A percentile compares a stretch with the other conserved stretches of the same genome.
These are phyloP conservation scores for Debaryomyces singareniensis DNA, from an alignment of 1,139 yeast genomes.

Conservation along the genomic window DNA sequence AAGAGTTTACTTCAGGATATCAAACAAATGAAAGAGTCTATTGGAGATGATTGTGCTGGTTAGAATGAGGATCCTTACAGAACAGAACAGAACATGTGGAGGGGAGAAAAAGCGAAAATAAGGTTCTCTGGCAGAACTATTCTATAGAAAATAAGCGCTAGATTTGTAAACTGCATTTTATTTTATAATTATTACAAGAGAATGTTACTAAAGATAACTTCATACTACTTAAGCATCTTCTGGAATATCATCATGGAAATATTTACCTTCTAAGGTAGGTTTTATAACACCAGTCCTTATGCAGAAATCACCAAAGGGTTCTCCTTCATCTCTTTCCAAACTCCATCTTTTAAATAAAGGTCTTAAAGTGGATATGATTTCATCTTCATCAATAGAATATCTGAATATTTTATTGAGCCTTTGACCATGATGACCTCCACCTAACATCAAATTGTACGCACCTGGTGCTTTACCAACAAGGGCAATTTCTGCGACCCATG, in stretches of 20 bases:
- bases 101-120: constrained; percentile 1
- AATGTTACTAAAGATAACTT: too few relatives aligned
- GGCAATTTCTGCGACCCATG: constrained; percentile 96
- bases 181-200: too few relatives aligned
- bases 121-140: too few relatives aligned
- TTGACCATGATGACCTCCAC: constrained; percentile 95
- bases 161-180: too few relatives aligned
- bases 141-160: too few relatives aligned
- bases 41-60: too few relatives aligned
- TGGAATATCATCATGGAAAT: constrained; percentile 90
- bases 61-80: too few relatives aligned
- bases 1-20: constrained; percentile 25
- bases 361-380: constrained; percentile 67
- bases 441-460: constrained; percentile 88
- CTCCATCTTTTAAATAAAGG: constrained; percentile 95
- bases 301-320: constrained; percentile 93
- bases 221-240: constrained; percentile 50
- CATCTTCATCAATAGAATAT: constrained; percentile 86
- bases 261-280: constrained; percentile 85
- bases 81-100: constrained; percentile 1
- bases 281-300: constrained; percentile 81
- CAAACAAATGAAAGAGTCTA: constrained; percentile 9
- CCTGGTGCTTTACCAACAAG: constrained; percentile 93
- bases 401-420: constrained; percentile 87
- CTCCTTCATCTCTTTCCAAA: constrained; percentile 81